Base-by-base conservation (phyloP, 2,329 filamentous ascomycete genomes). In the Fusarium torulosum region DNA sequence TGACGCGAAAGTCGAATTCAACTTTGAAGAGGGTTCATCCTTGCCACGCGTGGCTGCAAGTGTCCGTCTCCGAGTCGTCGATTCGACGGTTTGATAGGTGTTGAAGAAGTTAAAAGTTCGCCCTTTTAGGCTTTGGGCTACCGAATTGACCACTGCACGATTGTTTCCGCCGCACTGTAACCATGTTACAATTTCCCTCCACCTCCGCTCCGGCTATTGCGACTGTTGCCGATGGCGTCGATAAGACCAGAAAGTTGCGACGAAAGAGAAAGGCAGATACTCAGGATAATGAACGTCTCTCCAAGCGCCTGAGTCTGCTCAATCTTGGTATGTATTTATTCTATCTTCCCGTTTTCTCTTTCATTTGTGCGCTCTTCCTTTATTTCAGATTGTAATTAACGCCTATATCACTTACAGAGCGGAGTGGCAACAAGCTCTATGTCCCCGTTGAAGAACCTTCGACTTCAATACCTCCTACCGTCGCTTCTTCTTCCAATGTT, bases 231-330 rank as follows among this genome's bases (percentile, higher is more conserved):
- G 61, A 72, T 14, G 62, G 62, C 25, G 45, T 69, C 46, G 62
- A 72, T 33, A 72, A 60, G 58, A 37, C 63, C 35, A 66, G 52
- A 50, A 69, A 66, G 55, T 54, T 69, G 58, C 66, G 68, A 25
- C 80, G 83, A 74, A 90, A 90, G 80, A 81, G 88, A 72, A 90
- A 89, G 78, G 85, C 87, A 59, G 85, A 88, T 53, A 76, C 78
- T 15, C 85, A 86, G 63, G 83, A 87, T 73, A 88, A 87, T 69
- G 87, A 96, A 80, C 90, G 94, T 52, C 85, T 97, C 67, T 91
- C 91, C 45, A 97, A 97, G 82, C 87, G 91, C 68, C 85, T 97
- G 78, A 92, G 93, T 76, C 82, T 92, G 51, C 85, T 97, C 55
- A 94, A 94, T 76, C 81, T 97, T 68, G 91, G 93, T 96, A 87